Evolutionary conservation across 306 rosid genomes (phyloP), one percentile per base, ranked within the genome.

Genomic region (Sophora flavescens): DNA sequence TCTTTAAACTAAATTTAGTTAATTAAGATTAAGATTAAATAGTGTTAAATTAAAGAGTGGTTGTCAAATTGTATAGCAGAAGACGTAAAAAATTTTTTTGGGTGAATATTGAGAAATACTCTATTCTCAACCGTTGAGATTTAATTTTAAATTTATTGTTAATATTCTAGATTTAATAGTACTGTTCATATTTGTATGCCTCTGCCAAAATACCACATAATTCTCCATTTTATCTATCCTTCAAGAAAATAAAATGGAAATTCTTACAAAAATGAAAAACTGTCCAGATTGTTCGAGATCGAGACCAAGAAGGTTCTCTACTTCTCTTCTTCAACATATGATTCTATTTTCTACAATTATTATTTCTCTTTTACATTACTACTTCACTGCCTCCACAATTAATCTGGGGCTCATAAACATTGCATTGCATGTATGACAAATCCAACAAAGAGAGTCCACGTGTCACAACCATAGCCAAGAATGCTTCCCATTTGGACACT

Each of bases 391-490:
- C 30, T 70, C 88, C 90, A 81, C 90, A 83, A 86, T 47, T 77
- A 88, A 80, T 81, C 53, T 68, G 41, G 78, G 82, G 85, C 72
- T 52, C 59, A 42, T 3, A 51, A 45, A 63, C 74, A 16, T 22
- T 22, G 22, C 22, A 22, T 22, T 74, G 86, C 87, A 75, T 14
- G 77, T 63, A 54, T 76, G 73, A 82, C 65, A 79, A 79, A 72
- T 66, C 87, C 74, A 79, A 68, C 74, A 63, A 58, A 13, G 33
- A 48, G 10, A 82, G 28, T 81, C 93, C 96, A 95, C 98, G 97
- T 91, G 98, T 91, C 93, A 52, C 28, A 87, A 82, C 26, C 81
- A 74, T 7, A 72, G 9, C 99, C 97, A 62, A 65, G 60, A 69
- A 68, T 85, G 65, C 35, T 78, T 52, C 68, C 64, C 63, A 14